Conservation (phyloP, 768 basidiomycete genomes). For the Rhizopogon vinicolor region DNA sequence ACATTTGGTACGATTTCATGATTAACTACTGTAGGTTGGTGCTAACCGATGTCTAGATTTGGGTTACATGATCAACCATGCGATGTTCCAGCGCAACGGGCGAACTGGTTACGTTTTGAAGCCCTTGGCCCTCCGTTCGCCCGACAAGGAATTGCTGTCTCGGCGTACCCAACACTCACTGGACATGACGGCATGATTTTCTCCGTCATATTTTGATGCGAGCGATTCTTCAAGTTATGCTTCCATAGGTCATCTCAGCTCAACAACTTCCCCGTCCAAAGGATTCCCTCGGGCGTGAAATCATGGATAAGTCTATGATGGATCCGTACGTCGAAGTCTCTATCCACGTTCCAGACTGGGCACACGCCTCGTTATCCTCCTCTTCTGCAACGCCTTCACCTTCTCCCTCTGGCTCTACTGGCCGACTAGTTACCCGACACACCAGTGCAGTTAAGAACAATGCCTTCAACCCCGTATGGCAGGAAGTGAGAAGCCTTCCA, state of each 20-base stretch:
- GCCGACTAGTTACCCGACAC: slow-evolving; percentile 44
- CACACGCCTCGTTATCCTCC: slow-evolving; percentile 19
- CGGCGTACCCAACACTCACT: slow-evolving; percentile 55
- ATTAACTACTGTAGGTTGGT: not conserved
- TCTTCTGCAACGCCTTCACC: slow-evolving; percentile 1
- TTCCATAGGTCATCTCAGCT: slow-evolving; percentile 66
- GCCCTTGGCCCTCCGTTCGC: slow-evolving; percentile 65
- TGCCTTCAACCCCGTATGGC: slow-evolving; percentile 91
- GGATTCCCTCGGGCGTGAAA: slow-evolving; percentile 58
- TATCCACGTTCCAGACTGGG: slow-evolving; percentile 73
- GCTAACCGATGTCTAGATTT: slow-evolving; percentile 49
- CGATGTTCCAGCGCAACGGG: slow-evolving; percentile 94
- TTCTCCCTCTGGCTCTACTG: slow-evolving; percentile 24
- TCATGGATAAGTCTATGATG: slow-evolving; percentile 47
- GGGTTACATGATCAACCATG: slow-evolving; percentile 88
- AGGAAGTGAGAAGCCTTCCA: slow-evolving; percentile 62
- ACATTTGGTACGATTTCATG: slow-evolving; percentile 64
- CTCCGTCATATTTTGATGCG: not conserved
- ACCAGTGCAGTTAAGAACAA: slow-evolving; percentile 76
- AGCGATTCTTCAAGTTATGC: not conserved
- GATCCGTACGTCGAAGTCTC: slow-evolving; percentile 84
- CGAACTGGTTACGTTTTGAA: slow-evolving; percentile 88
- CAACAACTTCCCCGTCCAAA: slow-evolving; percentile 82
- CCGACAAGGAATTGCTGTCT: slow-evolving; percentile 53
- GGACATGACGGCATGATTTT: slow-evolving; percentile 51